A percentile compares a stretch with the other conserved stretches of the same genome.
Conservation (phyloP, 176 grass and related monocot genomes). For the Phragmites australis region DNA sequence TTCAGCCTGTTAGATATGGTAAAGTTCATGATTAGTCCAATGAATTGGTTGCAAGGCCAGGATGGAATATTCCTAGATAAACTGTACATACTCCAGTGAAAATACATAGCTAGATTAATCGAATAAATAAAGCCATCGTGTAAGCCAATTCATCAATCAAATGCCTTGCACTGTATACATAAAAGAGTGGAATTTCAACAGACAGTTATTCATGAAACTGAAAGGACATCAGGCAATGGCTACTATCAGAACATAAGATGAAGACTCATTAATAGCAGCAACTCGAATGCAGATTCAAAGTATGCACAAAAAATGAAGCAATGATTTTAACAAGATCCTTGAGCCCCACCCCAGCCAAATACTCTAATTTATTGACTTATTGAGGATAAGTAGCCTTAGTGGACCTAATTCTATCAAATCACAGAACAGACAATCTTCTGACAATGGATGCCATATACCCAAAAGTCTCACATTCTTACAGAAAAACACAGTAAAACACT, state of each 20-base stretch:
- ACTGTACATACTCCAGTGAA: neutral
- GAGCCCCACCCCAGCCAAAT: neutral
- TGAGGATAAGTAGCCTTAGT: neutral
- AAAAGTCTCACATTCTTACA: neutral
- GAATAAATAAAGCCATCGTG: neutral
- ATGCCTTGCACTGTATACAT: neutral
- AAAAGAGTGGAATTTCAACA: neutral
- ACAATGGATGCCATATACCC: neutral
- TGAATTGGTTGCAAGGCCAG: neutral
- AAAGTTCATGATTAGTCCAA: constrained; percentile 20
- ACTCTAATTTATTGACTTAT: neutral
- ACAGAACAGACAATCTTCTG: neutral
- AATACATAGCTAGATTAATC: neutral
- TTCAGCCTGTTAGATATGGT: constrained; percentile 56
- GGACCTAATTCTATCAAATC: neutral
- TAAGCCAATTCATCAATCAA: neutral
- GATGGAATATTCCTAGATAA: neutral
- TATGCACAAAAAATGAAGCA: neutral
- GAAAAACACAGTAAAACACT: neutral
- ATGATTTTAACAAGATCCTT: neutral
- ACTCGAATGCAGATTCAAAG: neutral
- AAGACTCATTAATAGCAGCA: neutral
- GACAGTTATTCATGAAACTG: neutral
- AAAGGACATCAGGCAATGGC: neutral
- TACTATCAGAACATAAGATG: neutral